Evolutionary conservation across 306 rosid species (phyloP).

Genomic region (Quercus rubra): DNA sequence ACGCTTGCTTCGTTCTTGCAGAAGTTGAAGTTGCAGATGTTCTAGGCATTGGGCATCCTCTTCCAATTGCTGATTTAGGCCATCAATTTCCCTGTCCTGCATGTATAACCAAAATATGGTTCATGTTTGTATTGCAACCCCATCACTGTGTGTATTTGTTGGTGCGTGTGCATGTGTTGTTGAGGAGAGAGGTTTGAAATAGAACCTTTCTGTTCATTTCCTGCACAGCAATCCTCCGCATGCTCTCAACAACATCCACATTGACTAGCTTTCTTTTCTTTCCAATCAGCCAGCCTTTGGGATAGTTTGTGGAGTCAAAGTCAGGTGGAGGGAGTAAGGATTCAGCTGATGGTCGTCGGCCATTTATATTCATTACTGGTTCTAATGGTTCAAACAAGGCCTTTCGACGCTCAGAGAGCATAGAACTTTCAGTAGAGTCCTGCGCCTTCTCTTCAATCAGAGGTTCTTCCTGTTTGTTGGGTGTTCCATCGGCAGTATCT

Average conservation of each 20-base stretch:
- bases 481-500: conserved; percentile 41
- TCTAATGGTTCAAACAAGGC: conserved; percentile 89
- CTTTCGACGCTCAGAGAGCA: conserved; percentile 64
- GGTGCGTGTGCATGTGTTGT: not conserved
- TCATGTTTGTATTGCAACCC: not conserved
- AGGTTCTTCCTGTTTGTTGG: conserved; percentile 50
- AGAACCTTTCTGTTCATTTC: conserved; percentile 97
- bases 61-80: conserved; percentile 77
- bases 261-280: conserved; percentile 95
- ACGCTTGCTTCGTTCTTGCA: conserved; percentile 72
- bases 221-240: conserved; percentile 88
- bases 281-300: conserved; percentile 87
- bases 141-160: not conserved
- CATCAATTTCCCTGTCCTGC: conserved; percentile 87
- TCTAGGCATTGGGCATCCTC: conserved; percentile 73
- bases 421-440: conserved; percentile 34
- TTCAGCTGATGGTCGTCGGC: conserved; percentile 62
- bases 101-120: not conserved
- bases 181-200: conserved; percentile 7
- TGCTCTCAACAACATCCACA: conserved; percentile 94
- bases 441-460: conserved; percentile 36
- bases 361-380: conserved; percentile 49
- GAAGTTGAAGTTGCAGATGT: conserved; percentile 79
- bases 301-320: conserved; percentile 73
- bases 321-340: conserved; percentile 94